Evolutionary conservation across 345 rosid species (phyloP).

Genomic region (Hibiscus trionum): DNA sequence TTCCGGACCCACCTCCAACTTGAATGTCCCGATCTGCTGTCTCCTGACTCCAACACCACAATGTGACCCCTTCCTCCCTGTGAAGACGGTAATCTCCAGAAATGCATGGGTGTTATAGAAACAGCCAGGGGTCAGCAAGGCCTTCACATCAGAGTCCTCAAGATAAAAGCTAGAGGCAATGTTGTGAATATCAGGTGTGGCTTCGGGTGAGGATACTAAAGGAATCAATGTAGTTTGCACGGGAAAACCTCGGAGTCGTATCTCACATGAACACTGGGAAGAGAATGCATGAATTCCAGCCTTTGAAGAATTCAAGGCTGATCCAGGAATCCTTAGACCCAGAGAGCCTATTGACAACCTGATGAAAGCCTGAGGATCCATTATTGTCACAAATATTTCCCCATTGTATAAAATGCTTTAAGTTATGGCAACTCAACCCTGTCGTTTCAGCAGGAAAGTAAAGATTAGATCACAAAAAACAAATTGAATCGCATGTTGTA

Average conservation of each 20-base stretch:
- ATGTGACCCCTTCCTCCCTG: constrained; percentile 56
- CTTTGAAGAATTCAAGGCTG: constrained; percentile 33
- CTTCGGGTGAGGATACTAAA: constrained; percentile 58
- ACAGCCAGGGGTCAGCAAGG: constrained; percentile 67
- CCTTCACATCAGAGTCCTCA: constrained; percentile 79
- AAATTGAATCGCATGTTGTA: neutral
- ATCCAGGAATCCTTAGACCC: constrained; percentile 60
- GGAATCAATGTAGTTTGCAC: constrained; percentile 69
- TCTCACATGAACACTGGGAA: constrained; percentile 66
- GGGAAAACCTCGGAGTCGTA: constrained; percentile 83
- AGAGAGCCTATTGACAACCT: constrained; percentile 81
- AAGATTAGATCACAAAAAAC: constrained; percentile 4
- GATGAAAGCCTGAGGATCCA: constrained; percentile 95
- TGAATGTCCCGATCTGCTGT: constrained; percentile 76
- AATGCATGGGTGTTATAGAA: constrained; percentile 59
- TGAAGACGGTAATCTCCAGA: constrained; percentile 61
- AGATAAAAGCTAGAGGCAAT: constrained; percentile 78
- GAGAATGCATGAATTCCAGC: constrained; percentile 39
- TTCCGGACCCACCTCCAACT: constrained; percentile 73
- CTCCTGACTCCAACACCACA: constrained; percentile 74
- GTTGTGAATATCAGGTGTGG: constrained; percentile 66
- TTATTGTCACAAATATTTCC: constrained; percentile 43
- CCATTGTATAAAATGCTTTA: constrained; percentile 35
- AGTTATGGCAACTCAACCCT: constrained; percentile 24
- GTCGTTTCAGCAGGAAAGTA: constrained; percentile 2